Evolutionary conservation across 225 moss, liverwort and hornwort species (phyloP).

Genomic region (Climacium dendroides): DNA sequence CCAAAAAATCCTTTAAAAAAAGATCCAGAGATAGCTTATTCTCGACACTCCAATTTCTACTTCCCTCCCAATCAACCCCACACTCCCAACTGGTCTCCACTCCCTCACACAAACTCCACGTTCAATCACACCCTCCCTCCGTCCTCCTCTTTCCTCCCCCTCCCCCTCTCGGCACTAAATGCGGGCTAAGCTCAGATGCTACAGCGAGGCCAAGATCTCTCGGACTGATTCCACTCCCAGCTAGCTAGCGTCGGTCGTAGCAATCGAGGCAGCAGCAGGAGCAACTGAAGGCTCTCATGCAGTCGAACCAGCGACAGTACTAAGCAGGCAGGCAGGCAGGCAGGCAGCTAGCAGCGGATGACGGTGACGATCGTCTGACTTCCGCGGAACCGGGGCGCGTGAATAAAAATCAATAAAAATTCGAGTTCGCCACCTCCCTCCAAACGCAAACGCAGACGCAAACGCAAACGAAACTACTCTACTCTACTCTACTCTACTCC

Average conservation of each 20-base stretch:
- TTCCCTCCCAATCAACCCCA: not conserved
- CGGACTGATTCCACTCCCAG: not conserved
- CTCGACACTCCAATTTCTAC: not conserved
- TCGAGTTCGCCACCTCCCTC: not conserved
- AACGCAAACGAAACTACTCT: not conserved
- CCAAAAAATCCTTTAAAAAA: not conserved
- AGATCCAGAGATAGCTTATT: not conserved
- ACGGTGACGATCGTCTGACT: constrained; percentile 6
- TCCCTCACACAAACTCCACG: not conserved
- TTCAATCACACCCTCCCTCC: not conserved
- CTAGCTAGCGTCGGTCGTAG: not conserved
- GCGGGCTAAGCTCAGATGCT: not conserved
- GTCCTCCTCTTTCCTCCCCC: not conserved
- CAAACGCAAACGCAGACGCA: not conserved
- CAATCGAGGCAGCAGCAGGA: not conserved
- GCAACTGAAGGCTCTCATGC: constrained; percentile 10
- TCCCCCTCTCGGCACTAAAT: not conserved
- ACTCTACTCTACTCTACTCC: not conserved
- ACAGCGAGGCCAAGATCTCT: not conserved
- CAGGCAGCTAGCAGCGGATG: not conserved
- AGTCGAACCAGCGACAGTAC: not conserved
- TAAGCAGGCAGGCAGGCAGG: not conserved
- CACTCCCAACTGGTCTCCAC: not conserved
- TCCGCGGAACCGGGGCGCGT: not conserved
- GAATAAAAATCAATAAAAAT: not conserved